phyloP scores from a whole-genome alignment of 371 early-diverging fungal species.

The Saksenaea vasiformis region DNA sequence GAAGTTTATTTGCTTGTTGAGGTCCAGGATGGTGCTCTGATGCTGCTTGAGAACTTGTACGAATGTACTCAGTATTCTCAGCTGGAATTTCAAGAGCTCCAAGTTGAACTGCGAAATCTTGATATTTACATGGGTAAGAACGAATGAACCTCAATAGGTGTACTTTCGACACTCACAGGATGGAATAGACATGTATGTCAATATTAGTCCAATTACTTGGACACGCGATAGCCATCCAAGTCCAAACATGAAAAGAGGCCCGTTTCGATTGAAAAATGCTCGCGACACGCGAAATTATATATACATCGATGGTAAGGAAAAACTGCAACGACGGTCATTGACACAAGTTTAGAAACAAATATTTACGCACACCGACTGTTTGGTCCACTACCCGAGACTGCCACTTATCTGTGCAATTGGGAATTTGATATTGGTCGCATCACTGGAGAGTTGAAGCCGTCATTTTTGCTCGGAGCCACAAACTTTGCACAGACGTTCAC shows the following conservation, averaged over 20 bases:
- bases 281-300: conserved; percentile 55
- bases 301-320: conserved; percentile 59
- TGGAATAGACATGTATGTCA: conserved; percentile 61
- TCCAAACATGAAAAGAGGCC: conserved; percentile 27
- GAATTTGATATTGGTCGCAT: conserved; percentile 69
- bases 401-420: conserved; percentile 78
- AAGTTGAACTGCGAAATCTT: conserved; percentile 67
- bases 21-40: conserved; percentile 58
- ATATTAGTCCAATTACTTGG: conserved; percentile 65
- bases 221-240: conserved; percentile 48
- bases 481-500: conserved; percentile 66
- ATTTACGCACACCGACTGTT: conserved; percentile 74
- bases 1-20: conserved; percentile 64
- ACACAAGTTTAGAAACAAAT: conserved; percentile 43
- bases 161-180: background rate
- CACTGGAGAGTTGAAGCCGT: conserved; percentile 71
- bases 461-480: conserved; percentile 59
- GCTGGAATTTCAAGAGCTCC: conserved; percentile 64
- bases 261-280: conserved; percentile 36
- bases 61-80: conserved; percentile 60
- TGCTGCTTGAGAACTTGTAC: conserved; percentile 78
- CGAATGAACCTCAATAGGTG: background rate
- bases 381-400: conserved; percentile 73
- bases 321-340: background rate
- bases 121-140: conserved; percentile 67